A percentile compares a stretch with the other conserved stretches of the same genome.
phyloP scores from a whole-genome alignment of 805 yeast species.

The Candida berthetii region DNA sequence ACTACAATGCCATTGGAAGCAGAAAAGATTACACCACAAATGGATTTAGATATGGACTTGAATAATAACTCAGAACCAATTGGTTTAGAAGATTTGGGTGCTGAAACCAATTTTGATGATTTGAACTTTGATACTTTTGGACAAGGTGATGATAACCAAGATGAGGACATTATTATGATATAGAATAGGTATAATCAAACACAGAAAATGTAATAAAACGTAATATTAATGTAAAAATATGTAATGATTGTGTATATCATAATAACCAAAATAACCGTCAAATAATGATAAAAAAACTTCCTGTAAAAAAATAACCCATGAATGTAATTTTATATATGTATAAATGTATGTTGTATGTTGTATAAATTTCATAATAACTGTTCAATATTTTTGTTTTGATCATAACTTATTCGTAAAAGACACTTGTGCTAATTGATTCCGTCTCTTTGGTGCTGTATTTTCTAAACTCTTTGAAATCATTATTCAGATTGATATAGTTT shows the following conservation, averaged over 20 bases:
- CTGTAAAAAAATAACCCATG: too few species aligned
- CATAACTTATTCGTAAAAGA: background rate
- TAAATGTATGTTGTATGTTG: too few species aligned
- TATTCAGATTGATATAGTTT: slow-evolving; percentile 9
- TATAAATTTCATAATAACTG: too few species aligned
- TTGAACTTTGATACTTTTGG: slow-evolving; percentile 9
- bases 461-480: slow-evolving; percentile 4
- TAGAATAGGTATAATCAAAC: too few species aligned
- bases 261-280: too few species aligned
- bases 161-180: background rate
- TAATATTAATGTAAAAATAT: too few species aligned
- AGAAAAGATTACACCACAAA: background rate
- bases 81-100: slow-evolving; percentile 3
- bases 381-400: too few species aligned
- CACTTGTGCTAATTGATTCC: background rate
- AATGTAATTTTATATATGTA: background rate
- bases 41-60: slow-evolving; percentile 1
- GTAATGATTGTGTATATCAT: too few species aligned
- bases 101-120: slow-evolving; percentile 6
- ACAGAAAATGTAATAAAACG: too few species aligned
- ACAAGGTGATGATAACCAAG: slow-evolving; percentile 1
- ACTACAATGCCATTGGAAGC: background rate
- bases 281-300: too few species aligned
- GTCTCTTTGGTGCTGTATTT: background rate
- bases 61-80: slow-evolving; percentile 1